phyloP scores from a whole-genome alignment of 306 rosid genomes.

The Casuarina cunninghamiana region DNA sequence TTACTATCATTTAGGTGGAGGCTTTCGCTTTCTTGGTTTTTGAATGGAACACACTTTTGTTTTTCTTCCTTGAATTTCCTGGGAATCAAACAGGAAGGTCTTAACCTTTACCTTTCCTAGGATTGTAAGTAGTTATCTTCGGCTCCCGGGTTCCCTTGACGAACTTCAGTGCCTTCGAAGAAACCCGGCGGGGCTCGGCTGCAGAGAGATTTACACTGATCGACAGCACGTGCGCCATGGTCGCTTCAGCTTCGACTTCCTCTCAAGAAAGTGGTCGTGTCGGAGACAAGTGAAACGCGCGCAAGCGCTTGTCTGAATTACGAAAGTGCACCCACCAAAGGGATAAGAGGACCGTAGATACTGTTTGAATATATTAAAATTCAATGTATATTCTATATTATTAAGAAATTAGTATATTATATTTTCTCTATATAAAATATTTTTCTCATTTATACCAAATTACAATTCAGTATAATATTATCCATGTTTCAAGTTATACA shows the following conservation, averaged over 20 bases:
- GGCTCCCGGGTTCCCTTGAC: constrained; percentile 30
- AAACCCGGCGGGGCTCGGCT: constrained; percentile 26
- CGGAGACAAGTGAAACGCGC: not conserved
- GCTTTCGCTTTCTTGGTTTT: not conserved
- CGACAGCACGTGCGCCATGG: constrained; percentile 52
- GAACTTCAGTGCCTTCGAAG: constrained; percentile 39
- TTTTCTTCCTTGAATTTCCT: not conserved
- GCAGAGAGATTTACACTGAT: constrained; percentile 21
- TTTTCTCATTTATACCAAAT: too few relatives aligned
- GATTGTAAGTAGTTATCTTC: constrained; percentile 31
- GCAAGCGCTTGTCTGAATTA: not conserved
- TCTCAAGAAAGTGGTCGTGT: not conserved
- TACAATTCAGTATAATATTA: too few relatives aligned
- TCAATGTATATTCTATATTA: too few relatives aligned
- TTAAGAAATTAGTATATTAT: too few relatives aligned
- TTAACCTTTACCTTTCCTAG: constrained; percentile 45
- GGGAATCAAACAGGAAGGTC: not conserved
- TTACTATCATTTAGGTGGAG: not conserved
- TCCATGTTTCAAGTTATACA: too few relatives aligned
- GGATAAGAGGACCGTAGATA: not conserved
- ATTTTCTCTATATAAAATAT: too few relatives aligned
- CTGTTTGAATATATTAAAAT: not conserved
- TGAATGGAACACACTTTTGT: not conserved
- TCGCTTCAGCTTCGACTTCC: not conserved
- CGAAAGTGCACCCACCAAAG: not conserved